Conservation (phyloP, 352 stramenopile species). For the Phytophthora citrophthora region DNA sequence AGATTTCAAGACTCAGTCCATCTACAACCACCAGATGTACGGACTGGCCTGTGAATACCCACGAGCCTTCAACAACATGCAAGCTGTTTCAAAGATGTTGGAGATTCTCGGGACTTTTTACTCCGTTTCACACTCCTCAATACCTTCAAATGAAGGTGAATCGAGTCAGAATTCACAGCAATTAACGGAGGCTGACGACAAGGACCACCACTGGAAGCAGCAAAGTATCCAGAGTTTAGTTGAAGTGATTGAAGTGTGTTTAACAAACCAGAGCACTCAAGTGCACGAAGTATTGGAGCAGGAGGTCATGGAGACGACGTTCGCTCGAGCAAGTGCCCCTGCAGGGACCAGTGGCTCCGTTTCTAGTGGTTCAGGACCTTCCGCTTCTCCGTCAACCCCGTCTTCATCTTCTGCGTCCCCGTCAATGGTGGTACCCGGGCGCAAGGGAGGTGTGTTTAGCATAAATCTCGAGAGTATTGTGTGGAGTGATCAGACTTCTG, state of each 20-base stretch:
- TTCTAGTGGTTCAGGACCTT: conserved; percentile 18
- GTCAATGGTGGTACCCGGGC: conserved; percentile 30
- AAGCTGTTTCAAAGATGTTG: conserved; percentile 62
- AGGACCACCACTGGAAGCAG: conserved; percentile 74
- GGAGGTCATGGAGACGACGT: conserved; percentile 76
- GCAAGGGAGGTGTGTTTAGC: conserved; percentile 72
- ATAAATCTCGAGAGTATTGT: conserved; percentile 84
- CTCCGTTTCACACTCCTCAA: conserved; percentile 19
- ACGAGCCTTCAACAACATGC: conserved; percentile 69
- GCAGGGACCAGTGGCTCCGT: conserved; percentile 14
- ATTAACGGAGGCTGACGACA: conserved; percentile 49
- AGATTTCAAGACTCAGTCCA: conserved; percentile 80
- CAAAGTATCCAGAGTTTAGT: conserved; percentile 81
- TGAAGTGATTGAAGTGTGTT: conserved; percentile 76
- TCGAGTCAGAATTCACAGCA: conserved; percentile 51
- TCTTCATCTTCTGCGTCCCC: conserved; percentile 27
- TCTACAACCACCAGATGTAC: conserved; percentile 84
- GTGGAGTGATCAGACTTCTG: conserved; percentile 70
- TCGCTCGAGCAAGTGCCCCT: conserved; percentile 45
- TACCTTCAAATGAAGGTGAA: conserved; percentile 10
- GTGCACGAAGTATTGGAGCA: conserved; percentile 72
- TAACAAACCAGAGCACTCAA: conserved; percentile 80
- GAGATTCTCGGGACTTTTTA: conserved; percentile 74
- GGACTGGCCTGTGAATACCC: conserved; percentile 72
- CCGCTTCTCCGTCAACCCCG: conserved; percentile 18